A percentile compares a stretch with the other conserved stretches of the same genome.
Evolutionary conservation across 2,329 filamentous ascomycete species (phyloP).

Genomic region (Diaporthe sp.): DNA sequence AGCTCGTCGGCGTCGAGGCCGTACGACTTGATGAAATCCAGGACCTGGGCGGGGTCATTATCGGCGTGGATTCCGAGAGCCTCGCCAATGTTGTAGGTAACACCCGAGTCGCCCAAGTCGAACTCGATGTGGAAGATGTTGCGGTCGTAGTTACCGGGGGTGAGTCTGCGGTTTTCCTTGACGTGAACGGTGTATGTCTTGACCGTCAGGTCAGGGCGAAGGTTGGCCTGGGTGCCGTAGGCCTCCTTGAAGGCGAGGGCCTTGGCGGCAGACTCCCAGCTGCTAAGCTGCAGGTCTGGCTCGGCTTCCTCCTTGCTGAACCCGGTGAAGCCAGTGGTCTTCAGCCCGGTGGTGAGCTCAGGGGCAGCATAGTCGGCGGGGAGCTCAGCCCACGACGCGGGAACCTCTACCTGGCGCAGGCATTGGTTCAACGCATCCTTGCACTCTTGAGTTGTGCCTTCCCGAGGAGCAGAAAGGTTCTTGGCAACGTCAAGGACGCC

Average conservation of each 20-base stretch:
- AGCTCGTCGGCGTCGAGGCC: conserved; percentile 85
- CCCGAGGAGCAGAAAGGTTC: conserved; percentile 69
- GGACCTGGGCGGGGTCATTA: conserved; percentile 84
- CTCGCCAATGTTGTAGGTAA: conserved; percentile 97
- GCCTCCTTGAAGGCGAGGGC: conserved; percentile 95
- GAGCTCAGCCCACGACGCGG: conserved; percentile 83
- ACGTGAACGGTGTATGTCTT: conserved; percentile 91
- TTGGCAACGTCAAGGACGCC: conserved; percentile 75
- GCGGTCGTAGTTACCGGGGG: conserved; percentile 89
- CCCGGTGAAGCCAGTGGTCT: conserved; percentile 83
- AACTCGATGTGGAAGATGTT: conserved; percentile 99
- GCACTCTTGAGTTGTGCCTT: conserved; percentile 66
- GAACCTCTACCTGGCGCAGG: conserved; percentile 81
- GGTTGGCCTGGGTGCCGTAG: conserved; percentile 78
- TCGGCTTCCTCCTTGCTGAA: conserved; percentile 85
- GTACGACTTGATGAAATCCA: conserved; percentile 91
- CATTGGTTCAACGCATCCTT: conserved; percentile 77
- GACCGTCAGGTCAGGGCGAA: conserved; percentile 88
- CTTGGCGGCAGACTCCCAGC: conserved; percentile 89
- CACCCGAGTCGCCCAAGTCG: conserved; percentile 89
- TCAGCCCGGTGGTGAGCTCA: conserved; percentile 73
- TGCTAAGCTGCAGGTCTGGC: conserved; percentile 72
- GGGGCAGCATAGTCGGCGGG: conserved; percentile 69
- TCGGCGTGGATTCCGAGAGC: conserved; percentile 96
- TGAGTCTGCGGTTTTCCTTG: conserved; percentile 95